Conservation (phyloP, 163 green algal species). For the Prototheca cutis region DNA sequence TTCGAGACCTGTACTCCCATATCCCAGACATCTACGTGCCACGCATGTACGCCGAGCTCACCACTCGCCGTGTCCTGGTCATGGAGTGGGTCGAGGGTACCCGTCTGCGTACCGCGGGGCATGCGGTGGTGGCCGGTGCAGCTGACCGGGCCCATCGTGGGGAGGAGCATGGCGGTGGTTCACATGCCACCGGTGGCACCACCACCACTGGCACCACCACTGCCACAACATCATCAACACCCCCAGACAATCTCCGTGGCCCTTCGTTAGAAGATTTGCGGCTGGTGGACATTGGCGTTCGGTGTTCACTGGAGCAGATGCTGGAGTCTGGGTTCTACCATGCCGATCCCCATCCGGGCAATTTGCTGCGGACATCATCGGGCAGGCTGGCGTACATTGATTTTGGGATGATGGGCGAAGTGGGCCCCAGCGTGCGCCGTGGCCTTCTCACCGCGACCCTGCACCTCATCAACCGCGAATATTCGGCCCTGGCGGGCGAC, state of each 20-base stretch:
- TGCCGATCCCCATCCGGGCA: conserved; percentile 59
- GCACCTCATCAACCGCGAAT: conserved; percentile 75
- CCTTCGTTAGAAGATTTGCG: conserved; percentile 79
- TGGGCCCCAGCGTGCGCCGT: conserved; percentile 30
- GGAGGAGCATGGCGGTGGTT: too few relatives aligned
- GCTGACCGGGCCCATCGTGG: too few relatives aligned
- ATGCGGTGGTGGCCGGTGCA: too few relatives aligned
- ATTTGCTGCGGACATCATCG: conserved; percentile 67
- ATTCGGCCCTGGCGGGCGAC: conserved; percentile 55
- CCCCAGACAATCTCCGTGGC: too few relatives aligned
- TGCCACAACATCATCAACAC: too few relatives aligned
- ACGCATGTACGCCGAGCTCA: conserved; percentile 45
- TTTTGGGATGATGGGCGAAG: conserved; percentile 60
- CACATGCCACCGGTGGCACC: too few relatives aligned
- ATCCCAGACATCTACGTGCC: conserved; percentile 63
- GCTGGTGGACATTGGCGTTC: conserved; percentile 84
- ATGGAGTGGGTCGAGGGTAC: conserved; percentile 91
- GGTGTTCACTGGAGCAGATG: conserved; percentile 79
- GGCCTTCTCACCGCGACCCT: conserved; percentile 72
- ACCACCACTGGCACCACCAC: too few relatives aligned
- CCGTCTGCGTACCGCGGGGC: conserved; percentile 58
- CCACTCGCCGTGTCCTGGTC: conserved; percentile 63
- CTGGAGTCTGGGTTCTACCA: conserved; percentile 29
- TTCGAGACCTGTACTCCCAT: conserved; percentile 55
- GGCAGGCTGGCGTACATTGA: conserved; percentile 78